Conservation (phyloP, 2,329 filamentous ascomycete genomes). For the Grosmannia serpens region DNA sequence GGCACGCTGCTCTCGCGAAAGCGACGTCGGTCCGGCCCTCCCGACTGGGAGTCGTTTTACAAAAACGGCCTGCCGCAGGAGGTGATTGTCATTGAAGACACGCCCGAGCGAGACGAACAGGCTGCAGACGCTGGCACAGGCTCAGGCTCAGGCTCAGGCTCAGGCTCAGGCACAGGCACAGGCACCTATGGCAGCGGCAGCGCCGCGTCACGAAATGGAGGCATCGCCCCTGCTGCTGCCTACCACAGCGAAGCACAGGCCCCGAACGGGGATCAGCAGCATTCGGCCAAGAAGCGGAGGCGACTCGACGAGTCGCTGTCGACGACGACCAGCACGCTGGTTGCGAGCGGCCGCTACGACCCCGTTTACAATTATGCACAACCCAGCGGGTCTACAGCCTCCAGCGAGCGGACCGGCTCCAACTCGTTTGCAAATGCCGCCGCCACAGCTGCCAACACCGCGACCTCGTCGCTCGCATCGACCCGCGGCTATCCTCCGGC, state of each 20-base stretch:
- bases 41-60: slow-evolving; percentile 73
- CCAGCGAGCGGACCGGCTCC: slow-evolving; percentile 69
- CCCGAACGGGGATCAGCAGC: slow-evolving; percentile 17
- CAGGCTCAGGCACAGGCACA: slow-evolving; percentile 10
- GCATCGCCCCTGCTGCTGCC: neutral
- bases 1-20: slow-evolving; percentile 29
- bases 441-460: slow-evolving; percentile 57
- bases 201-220: slow-evolving; percentile 6
- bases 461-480: slow-evolving; percentile 73
- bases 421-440: slow-evolving; percentile 50
- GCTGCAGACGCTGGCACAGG: slow-evolving; percentile 5
- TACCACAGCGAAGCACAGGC: slow-evolving; percentile 11
- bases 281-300: slow-evolving; percentile 64
- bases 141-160: too few species aligned
- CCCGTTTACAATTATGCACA: slow-evolving; percentile 51
- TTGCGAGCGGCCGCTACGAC: slow-evolving; percentile 47
- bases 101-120: slow-evolving; percentile 43
- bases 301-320: slow-evolving; percentile 40
- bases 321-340: slow-evolving; percentile 7
- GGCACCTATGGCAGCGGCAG: slow-evolving; percentile 16
- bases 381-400: slow-evolving; percentile 59
- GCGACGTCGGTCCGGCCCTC: slow-evolving; percentile 48
- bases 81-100: slow-evolving; percentile 74
- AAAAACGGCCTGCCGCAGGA: slow-evolving; percentile 75
- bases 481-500: slow-evolving; percentile 55